Evolutionary conservation across 768 basidiomycete species (phyloP), one percentile per base, ranked within the genome.

Genomic region (Zangia roseola): DNA sequence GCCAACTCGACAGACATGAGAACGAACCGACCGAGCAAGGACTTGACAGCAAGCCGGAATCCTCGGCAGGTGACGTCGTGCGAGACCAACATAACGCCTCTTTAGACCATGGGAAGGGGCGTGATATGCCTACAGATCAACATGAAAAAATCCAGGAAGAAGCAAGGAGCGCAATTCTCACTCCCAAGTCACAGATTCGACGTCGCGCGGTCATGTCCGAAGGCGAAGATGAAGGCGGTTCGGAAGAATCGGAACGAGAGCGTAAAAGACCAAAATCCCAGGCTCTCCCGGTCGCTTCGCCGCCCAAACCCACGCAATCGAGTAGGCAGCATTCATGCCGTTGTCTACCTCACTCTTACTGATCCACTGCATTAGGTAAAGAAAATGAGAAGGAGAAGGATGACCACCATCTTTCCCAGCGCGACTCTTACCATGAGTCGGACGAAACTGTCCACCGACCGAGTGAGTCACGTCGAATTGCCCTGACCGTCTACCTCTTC

Each of bases 71-170:
- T 8, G 51, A 48, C 20, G 17, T 14, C 23, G 41, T 30, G 9
- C 43, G n/a, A 24, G 41, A 40, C 8, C 47, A 54, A 6, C 8
- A 19, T 34, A 31, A 17, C 20, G 30, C 2, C 7, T 19, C 33
- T n/a, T 54, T 41, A 33, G 54, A 49, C 17, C 56, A 41, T 44
- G 50, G n/a, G 26, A 35, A 30, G 21, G 43, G 42, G n/a, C 41
- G 21, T 1, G 24, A 17, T 19, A 26, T 33, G 3, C 12, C 47
- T 37, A 28, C 40, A 5, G 28, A 40, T 2, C 49, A 50, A 25
- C 37, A 16, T 23, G 43, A 57, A 17, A 49, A 45, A 21, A 20
- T 28, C 1, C 28, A n/a, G 28, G 52, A 57, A 12, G 50, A 54
- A 28, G 50, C 59, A 20, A 38, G 25, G 17, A 43, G 26, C 14